Evolutionary conservation across 1,139 yeast species (phyloP).

Genomic region (Zygosaccharomyces pseudobailii): DNA sequence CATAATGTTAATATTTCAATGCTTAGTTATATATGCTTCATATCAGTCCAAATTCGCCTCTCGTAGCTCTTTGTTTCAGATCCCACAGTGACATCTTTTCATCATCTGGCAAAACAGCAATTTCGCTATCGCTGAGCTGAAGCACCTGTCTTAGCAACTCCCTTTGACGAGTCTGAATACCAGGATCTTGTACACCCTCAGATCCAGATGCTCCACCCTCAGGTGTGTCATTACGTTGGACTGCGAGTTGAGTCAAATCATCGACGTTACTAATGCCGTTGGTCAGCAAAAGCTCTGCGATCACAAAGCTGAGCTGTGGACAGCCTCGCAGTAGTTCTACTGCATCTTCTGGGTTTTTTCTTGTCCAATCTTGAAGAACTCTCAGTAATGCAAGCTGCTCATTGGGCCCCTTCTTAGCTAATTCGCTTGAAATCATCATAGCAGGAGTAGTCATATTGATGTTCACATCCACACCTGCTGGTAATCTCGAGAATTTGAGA

Average conservation of each 20-base stretch:
- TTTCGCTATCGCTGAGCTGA: conserved; percentile 58
- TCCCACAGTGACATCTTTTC: conserved; percentile 42
- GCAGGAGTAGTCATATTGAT: conserved; percentile 55
- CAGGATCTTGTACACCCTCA: conserved; percentile 37
- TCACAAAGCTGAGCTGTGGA: conserved; percentile 77
- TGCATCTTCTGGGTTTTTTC: conserved; percentile 59
- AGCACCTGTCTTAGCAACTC: conserved; percentile 52
- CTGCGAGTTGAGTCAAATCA: conserved; percentile 33
- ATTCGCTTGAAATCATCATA: conserved; percentile 53
- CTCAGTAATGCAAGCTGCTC: conserved; percentile 37
- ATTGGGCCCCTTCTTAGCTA: conserved; percentile 42
- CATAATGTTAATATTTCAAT: no score
- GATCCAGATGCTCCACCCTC: conserved; percentile 9
- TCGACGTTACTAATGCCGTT: conserved; percentile 33
- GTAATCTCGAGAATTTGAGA: conserved; percentile 39
- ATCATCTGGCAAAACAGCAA: conserved; percentile 54
- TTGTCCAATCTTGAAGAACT: conserved; percentile 62
- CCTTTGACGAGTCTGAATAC: conserved; percentile 46
- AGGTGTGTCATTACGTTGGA: conserved; percentile 17
- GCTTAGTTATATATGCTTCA: conserved; percentile 4
- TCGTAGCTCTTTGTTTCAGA: conserved; percentile 33
- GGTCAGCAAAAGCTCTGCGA: conserved; percentile 71
- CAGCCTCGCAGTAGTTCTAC: conserved; percentile 59
- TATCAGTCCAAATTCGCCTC: conserved; percentile 33
- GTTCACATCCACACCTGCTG: conserved; percentile 52